Evolutionary conservation across 257 asterid genomes (phyloP), one percentile per base, ranked within the genome.

Genomic region (Pogostemon cablin): DNA sequence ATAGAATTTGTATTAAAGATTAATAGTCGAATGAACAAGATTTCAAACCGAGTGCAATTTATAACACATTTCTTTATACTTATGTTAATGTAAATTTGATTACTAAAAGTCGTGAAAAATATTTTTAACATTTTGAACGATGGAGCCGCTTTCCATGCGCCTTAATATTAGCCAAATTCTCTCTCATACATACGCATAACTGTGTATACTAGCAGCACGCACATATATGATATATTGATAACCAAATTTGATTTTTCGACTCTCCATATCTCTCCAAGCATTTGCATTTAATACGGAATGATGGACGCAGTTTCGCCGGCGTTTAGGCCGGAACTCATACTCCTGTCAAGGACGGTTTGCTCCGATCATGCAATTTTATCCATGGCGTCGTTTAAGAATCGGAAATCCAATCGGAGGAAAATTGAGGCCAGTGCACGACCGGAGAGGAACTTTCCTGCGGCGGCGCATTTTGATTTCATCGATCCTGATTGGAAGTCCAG

Each of bases 401-500:
- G 37, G 42, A 78, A n/a, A 42, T 68, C 66, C 42, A 50, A 12
- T 25, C 72, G 8, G 65, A 78, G 78, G 74, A 81, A 3, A 43
- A 17, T 77, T 73, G 72, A 68, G 74, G 75, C 76, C 69, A 78
- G 78, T 49, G 75, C 77, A 12, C 67, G 41, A 41, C 64, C 82
- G 35, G 84, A 62, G 54, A 76, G 53, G 74, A 54, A 50, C 35
- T 49, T 53, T 64, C 37, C 74, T 38, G 55, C 69, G 7, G n/a
- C 80, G 52, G 66, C 37, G 75, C 43, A 61, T 52, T 77, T 86
- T 69, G 95, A 89, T 71, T 88, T 72, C 79, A 78, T 79, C 75
- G 96, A 91, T 83, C 96, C 90, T 41, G 87, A 86, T 49, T 91
- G 96, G 97, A 91, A 86, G 85, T 52, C 74, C 0, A 89, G 84